These are phyloP conservation scores for Dactylellina sp. DNA, from an alignment of 2,329 filamentous ascomycete genomes.

Conservation along the genomic window DNA sequence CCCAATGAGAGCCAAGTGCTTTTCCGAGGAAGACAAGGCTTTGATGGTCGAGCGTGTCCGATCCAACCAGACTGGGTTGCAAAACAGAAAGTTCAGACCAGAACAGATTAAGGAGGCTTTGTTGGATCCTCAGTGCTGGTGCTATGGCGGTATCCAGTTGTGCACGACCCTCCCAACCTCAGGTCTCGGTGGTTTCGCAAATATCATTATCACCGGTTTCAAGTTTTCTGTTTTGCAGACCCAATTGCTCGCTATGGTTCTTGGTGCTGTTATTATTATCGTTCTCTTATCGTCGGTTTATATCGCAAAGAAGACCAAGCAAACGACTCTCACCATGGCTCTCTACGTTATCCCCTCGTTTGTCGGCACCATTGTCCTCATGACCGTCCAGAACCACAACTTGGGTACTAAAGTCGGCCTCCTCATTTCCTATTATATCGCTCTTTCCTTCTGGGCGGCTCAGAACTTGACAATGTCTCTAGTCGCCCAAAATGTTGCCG, in stretches of 20 bases:
- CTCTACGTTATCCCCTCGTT: conserved; percentile 76
- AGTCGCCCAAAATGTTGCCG: conserved; percentile 76
- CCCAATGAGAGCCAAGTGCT: conserved; percentile 68
- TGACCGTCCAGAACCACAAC: conserved; percentile 73
- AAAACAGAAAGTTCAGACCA: conserved; percentile 65
- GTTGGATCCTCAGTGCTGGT: conserved; percentile 74
- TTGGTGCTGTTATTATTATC: conserved; percentile 79
- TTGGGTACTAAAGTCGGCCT: conserved; percentile 74
- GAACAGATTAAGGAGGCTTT: conserved; percentile 72
- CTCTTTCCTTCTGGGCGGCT: conserved; percentile 80
- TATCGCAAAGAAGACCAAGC: conserved; percentile 75
- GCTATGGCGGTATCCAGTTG: conserved; percentile 74
- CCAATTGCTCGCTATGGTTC: conserved; percentile 79
- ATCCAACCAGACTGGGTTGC: conserved; percentile 62
- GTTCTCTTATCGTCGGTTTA: conserved; percentile 75
- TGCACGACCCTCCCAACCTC: conserved; percentile 79
- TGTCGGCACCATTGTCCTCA: conserved; percentile 77
- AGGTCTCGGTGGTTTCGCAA: conserved; percentile 78
- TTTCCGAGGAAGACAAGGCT: conserved; percentile 66
- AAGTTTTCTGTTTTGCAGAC: conserved; percentile 75
- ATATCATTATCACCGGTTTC: conserved; percentile 79
- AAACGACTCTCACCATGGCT: conserved; percentile 76
- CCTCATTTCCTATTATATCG: conserved; percentile 80
- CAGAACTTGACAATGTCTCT: conserved; percentile 75
- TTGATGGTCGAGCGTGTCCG: conserved; percentile 64